These are phyloP conservation scores for Globisporangium ultimum DNA, from an alignment of 352 stramenopile species.

Conservation along the genomic window DNA sequence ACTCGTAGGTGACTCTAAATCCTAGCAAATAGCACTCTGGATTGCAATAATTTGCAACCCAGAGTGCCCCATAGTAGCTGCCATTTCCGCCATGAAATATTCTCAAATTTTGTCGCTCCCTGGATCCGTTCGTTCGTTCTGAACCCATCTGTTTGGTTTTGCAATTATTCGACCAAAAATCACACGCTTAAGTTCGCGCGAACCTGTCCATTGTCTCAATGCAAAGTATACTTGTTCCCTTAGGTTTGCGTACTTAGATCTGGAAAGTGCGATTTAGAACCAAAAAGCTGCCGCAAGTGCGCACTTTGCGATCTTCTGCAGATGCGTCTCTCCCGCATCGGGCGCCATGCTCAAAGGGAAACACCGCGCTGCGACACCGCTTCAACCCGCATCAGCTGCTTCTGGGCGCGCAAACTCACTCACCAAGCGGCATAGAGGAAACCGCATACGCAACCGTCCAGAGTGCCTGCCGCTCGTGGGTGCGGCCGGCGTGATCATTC, in stretches of 20 bases:
- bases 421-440: slow-evolving; percentile 2
- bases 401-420: not conserved
- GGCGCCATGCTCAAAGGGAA: not conserved
- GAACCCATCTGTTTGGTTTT: too few relatives aligned
- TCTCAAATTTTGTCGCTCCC: too few relatives aligned
- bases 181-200: too few relatives aligned
- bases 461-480: not conserved
- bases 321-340: slow-evolving; percentile 11
- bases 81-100: too few relatives aligned
- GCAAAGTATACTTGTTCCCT: not conserved
- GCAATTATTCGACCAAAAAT: too few relatives aligned
- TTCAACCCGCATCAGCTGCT: slow-evolving; percentile 7
- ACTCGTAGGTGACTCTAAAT: too few relatives aligned
- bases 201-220: too few relatives aligned
- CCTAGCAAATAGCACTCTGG: too few relatives aligned
- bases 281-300: not conserved
- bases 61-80: too few relatives aligned
- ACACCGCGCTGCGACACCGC: slow-evolving; percentile 4
- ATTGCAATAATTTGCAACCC: too few relatives aligned
- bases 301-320: slow-evolving; percentile 12
- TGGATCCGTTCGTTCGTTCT: too few relatives aligned
- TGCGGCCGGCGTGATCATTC: not conserved
- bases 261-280: not conserved
- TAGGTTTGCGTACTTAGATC: too few relatives aligned
- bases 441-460: not conserved